These are phyloP conservation scores for Diaporthe citri DNA, from an alignment of 2,329 filamentous ascomycete genomes.

Conservation along the genomic window DNA sequence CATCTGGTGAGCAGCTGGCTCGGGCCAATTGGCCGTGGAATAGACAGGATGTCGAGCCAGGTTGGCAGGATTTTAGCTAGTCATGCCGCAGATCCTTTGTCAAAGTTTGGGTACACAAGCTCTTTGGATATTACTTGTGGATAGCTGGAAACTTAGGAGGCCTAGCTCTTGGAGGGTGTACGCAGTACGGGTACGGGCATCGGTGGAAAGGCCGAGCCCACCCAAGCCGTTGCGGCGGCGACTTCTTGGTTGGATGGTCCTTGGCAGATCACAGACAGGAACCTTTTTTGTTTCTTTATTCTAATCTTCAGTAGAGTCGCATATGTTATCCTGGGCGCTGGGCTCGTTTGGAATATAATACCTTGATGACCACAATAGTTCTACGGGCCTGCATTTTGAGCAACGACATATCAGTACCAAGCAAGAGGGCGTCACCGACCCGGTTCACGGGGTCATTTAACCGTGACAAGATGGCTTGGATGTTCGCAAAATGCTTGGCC, in stretches of 20 bases:
- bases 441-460: not conserved
- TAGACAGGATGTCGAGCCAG: not conserved
- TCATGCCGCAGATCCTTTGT: not conserved
- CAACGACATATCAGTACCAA: not conserved
- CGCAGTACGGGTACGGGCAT: not conserved
- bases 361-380: not conserved
- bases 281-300: not conserved
- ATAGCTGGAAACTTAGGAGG: not conserved
- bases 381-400: not conserved
- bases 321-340: conserved; percentile 15
- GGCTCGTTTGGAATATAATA: conserved; percentile 29
- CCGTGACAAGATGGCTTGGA: not conserved
- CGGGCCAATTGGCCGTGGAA: no score
- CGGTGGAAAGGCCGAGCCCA: conserved; percentile 13
- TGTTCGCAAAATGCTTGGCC: not conserved
- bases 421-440: not conserved
- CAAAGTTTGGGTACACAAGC: not conserved
- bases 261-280: conserved; percentile 1
- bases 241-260: not conserved
- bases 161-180: not conserved
- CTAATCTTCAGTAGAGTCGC: conserved; percentile 25
- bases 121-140: not conserved
- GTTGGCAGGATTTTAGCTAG: not conserved
- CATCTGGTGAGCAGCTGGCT: conserved; percentile 64
- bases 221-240: not conserved